Base-by-base conservation (phyloP, 768 basidiomycete species). In the Pleurotus eryngii region DNA sequence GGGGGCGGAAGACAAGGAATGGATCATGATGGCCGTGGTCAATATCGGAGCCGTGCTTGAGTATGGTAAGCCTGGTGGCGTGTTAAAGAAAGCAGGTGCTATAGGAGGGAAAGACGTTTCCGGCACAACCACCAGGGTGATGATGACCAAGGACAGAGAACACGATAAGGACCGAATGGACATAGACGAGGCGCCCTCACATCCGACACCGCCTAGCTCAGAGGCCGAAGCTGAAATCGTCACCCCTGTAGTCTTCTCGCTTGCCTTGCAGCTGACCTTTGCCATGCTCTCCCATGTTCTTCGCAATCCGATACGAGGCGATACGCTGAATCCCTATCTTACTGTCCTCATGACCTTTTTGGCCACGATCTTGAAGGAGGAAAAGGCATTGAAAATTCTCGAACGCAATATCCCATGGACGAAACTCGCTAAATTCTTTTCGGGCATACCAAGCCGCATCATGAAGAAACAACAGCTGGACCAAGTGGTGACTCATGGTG, bases 21-120 rank as follows among this genome's bases (percentile, higher is more conserved):
- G 97, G 97, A 87, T 92, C 63, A 94, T 95, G 89, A 96, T 98
- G 92, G 96, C 85, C 0, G 75, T 89, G 46, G 77, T 92, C 63
- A 96, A 96, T 68, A 78, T 98, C 30, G 79, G 83, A 3, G 82
- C 90, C 0, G 70, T 97, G 7, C 75, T 98, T 64, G 95, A 98
- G 70, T 98, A 95, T 63, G 96, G 97, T 35, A 79, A 84, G 24
- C 78, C 86, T 2, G 80, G 78, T 4, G 86, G 92, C 2, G 72
- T 92, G 4, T 71, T 98, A 48, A 80, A 84, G 53, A 85, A 80
- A 60, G 75, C 83, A 3, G 81, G 87, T 12, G 84, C 79, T 24
- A 70, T 80, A 3, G 77, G 79, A 9, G 65, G 69, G 2, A 66
- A 73, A 55, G 78, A 80, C 12, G 64, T 73, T 8, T 69, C 75